Evolutionary conservation across 768 basidiomycete genomes (phyloP), one percentile per base, ranked within the genome.

Genomic region (Dentipellis sp.): DNA sequence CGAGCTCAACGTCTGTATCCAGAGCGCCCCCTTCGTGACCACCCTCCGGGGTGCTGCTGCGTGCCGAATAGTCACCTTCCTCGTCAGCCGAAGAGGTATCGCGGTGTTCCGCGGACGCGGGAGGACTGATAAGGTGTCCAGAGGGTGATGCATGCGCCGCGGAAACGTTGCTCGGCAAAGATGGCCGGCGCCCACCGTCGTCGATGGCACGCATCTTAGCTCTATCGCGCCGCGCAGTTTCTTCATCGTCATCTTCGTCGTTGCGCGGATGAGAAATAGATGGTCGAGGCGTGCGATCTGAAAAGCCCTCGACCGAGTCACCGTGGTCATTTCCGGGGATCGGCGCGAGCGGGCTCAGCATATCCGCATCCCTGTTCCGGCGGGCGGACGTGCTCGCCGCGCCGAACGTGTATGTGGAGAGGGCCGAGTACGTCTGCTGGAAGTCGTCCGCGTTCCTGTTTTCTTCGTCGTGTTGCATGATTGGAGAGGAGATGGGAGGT

Each of bases 201-300:
- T 75, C 74, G 50, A 75, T 72, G 16, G 74, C 74, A 23, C 74
- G 69, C 68, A 74, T 72, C 60, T 75, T 75, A 5, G 71, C 67
- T 40, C 74, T 65, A 49, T 58, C 68, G 39, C 66, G 53, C n/a
- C 56, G 62, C 21, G 67, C 57, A 19, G 59, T 66, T 2, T 62
- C 66, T n/a, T 67, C 68, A 14, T 64, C 65, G 50, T 71, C 72
- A 58, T 75, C 73, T 59, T 73, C 69, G 54, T 63, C 62, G 29
- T 53, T 53, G 60, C 56, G 54, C 14, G 66, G 46, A 35, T 58
- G 57, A 19, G 70, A 71, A 36, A 78, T 63, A 22, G 77, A 77
- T 10, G 72, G 73, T 40, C 77, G 75, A 4, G 77, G 77, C 0
- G 77, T 78, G 38, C 68, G 71, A 60, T 78, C 75, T 17, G 68